Conservation (phyloP, 306 rosid genomes). For the Dalbergia oliveri region DNA sequence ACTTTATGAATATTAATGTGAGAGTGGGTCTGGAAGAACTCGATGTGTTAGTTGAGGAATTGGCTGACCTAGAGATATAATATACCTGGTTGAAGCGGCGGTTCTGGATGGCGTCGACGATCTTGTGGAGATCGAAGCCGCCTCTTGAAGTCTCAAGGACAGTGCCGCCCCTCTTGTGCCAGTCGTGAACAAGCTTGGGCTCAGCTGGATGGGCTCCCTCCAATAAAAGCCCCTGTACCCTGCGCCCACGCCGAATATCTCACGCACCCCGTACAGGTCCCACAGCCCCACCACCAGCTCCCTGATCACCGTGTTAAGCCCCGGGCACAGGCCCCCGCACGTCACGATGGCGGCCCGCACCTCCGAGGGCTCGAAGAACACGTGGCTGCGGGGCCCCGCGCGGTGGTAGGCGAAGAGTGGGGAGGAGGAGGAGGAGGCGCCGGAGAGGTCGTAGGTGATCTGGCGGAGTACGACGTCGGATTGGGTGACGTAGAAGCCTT, state of each 20-base stretch:
- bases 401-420: conserved; percentile 40
- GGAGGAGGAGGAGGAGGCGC: background rate
- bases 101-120: conserved; percentile 70
- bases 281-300: conserved; percentile 66
- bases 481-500: conserved; percentile 32
- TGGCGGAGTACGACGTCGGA: conserved; percentile 44
- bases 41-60: too few species aligned
- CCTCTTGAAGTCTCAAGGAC: conserved; percentile 83
- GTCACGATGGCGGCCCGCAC: conserved; percentile 69
- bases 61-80: too few species aligned
- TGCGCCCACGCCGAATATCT: conserved; percentile 68
- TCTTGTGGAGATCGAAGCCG: conserved; percentile 72
- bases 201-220: conserved; percentile 24
- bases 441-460: background rate
- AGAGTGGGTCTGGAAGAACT: too few species aligned
- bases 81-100: conserved; percentile 75
- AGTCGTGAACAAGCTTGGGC: conserved; percentile 51
- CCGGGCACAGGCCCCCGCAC: conserved; percentile 65
- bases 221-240: conserved; percentile 87
- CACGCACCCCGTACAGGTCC: conserved; percentile 80
- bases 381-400: conserved; percentile 46
- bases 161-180: conserved; percentile 83
- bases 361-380: conserved; percentile 34
- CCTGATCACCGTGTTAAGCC: conserved; percentile 82
- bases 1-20: too few species aligned